Evolutionary conservation across 2,329 filamentous ascomycete species (phyloP).

Genomic region (Coccinonectria pachysandricola): DNA sequence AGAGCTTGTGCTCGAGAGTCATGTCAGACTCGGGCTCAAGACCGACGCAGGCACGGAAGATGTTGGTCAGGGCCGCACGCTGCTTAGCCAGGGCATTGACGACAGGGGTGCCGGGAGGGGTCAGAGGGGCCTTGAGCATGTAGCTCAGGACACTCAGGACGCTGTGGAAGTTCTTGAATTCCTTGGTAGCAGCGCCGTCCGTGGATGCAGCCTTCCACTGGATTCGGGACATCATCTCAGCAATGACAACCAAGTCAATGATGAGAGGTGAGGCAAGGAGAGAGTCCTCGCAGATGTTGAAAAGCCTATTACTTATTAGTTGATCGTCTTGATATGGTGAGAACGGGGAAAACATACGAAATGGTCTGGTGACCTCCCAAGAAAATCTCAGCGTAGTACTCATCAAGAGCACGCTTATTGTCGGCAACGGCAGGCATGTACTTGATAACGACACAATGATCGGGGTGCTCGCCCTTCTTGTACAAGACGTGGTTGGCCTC

Average conservation of each 20-base stretch:
- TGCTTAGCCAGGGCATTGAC: slow-evolving; percentile 95
- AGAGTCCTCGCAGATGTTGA: slow-evolving; percentile 99
- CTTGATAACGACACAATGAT: slow-evolving; percentile 99
- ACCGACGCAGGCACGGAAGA: slow-evolving; percentile 95
- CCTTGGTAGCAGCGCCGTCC: slow-evolving; percentile 42
- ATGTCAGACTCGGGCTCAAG: slow-evolving; percentile 97
- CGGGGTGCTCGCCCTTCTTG: slow-evolving; percentile 83
- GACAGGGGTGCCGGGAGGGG: slow-evolving; percentile 87
- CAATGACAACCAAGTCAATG: slow-evolving; percentile 85
- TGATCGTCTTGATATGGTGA: too few species aligned
- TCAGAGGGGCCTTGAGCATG: slow-evolving; percentile 96
- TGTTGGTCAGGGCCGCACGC: slow-evolving; percentile 88
- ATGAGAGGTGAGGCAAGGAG: slow-evolving; percentile 92
- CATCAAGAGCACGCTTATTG: slow-evolving; percentile 96
- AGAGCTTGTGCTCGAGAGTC: slow-evolving; percentile 98
- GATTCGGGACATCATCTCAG: slow-evolving; percentile 98
- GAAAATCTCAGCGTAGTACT: slow-evolving; percentile 99
- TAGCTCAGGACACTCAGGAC: slow-evolving; percentile 96
- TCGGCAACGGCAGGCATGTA: slow-evolving; percentile 99
- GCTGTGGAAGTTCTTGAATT: slow-evolving; percentile 91
- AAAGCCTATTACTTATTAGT: slow-evolving; percentile 69
- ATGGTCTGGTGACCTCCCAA: slow-evolving; percentile 98
- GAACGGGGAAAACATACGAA: slow-evolving; percentile 54
- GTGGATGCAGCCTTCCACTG: slow-evolving; percentile 64
- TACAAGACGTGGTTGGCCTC: slow-evolving; percentile 89